Evolutionary conservation across 352 stramenopile species (phyloP).

Genomic region (Lagenidium sp.): DNA sequence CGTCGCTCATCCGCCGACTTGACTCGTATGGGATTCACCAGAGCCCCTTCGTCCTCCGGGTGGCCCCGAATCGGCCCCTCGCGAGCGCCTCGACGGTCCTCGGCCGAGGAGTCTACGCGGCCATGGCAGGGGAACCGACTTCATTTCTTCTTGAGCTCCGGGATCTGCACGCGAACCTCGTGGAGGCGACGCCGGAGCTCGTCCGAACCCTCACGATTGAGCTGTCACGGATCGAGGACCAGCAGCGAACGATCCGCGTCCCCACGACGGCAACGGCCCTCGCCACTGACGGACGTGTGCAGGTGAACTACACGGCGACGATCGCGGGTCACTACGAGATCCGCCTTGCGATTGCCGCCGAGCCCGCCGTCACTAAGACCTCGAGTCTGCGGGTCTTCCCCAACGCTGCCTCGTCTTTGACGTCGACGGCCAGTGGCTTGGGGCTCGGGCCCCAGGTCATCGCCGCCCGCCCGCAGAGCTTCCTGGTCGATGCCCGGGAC

Average conservation of each 20-base stretch:
- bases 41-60: slow-evolving; percentile 10
- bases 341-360: slow-evolving; percentile 4
- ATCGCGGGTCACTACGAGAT: slow-evolving; percentile 5
- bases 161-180: slow-evolving; percentile 7
- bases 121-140: neutral
- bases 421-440: slow-evolving; percentile 5
- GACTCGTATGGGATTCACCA: slow-evolving; percentile 8
- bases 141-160: slow-evolving; percentile 12
- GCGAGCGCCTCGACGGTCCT: slow-evolving; percentile 6
- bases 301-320: slow-evolving; percentile 5
- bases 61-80: slow-evolving; percentile 6
- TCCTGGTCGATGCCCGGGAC: slow-evolving; percentile 4
- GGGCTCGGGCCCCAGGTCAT: slow-evolving; percentile 12
- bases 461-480: neutral
- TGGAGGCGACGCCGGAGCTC: neutral
- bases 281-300: neutral
- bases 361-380: slow-evolving; percentile 4
- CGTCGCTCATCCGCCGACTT: slow-evolving; percentile 6
- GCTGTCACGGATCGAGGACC: neutral
- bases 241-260: too few species aligned
- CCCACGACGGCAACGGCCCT: slow-evolving; percentile 1
- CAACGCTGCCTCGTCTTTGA: slow-evolving; percentile 10
- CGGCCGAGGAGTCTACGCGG: slow-evolving; percentile 1
- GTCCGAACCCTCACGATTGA: neutral
- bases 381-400: slow-evolving; percentile 5